Evolutionary conservation across 768 basidiomycete genomes (phyloP).

Genomic region (Chalciporus piperatus): DNA sequence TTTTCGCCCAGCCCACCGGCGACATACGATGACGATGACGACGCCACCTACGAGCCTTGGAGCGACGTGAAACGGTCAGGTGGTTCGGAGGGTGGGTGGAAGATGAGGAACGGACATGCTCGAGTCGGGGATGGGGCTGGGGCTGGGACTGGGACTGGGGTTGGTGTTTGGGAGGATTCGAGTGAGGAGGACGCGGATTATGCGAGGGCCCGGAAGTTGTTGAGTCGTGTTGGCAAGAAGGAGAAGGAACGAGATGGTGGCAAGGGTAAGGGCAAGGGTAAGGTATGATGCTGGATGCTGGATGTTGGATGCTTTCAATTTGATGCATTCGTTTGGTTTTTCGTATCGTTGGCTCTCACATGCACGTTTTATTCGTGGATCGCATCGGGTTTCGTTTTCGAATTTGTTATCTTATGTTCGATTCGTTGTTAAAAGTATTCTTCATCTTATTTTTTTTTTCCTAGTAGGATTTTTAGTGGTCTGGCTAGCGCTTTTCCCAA

Average conservation of each 20-base stretch:
- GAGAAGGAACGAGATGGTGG: neutral
- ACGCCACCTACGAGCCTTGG: conserved; percentile 11
- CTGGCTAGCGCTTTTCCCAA: too few relatives aligned
- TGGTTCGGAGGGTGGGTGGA: conserved; percentile 3
- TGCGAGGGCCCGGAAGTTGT: conserved; percentile 49
- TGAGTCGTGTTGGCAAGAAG: conserved; percentile 46
- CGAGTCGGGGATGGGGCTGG: neutral
- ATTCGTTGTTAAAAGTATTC: too few relatives aligned
- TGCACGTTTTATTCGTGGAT: too few relatives aligned
- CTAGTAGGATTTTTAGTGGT: too few relatives aligned
- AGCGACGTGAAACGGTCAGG: neutral
- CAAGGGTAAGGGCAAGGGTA: too few relatives aligned
- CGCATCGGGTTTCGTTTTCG: too few relatives aligned
- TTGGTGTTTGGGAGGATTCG: conserved; percentile 69
- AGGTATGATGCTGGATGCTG: too few relatives aligned
- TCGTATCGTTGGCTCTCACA: too few relatives aligned
- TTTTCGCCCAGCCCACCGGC: conserved; percentile 73
- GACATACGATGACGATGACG: conserved; percentile 47
- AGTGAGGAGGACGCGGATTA: conserved; percentile 76
- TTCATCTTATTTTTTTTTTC: too few relatives aligned
- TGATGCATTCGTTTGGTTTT: too few relatives aligned
- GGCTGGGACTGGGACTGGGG: conserved; percentile 2
- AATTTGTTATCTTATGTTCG: too few relatives aligned
- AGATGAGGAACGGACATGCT: neutral
- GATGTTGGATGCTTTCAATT: too few relatives aligned